Conservation (phyloP, 2,329 filamentous ascomycete species). For the Cylindrodendrum hubeiense region DNA sequence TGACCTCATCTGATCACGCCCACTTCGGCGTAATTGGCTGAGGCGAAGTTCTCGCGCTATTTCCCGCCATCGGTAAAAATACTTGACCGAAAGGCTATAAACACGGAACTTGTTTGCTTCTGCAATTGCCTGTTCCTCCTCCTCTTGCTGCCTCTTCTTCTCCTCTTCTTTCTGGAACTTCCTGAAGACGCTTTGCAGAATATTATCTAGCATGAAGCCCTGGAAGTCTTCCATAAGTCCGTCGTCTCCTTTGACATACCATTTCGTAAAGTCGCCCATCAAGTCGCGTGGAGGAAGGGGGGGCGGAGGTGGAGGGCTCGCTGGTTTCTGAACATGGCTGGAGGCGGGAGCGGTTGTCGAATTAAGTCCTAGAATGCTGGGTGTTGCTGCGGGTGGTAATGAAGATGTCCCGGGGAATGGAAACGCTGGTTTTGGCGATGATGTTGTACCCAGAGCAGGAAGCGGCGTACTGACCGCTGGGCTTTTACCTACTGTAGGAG, state of each 20-base stretch:
- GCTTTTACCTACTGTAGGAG: background rate
- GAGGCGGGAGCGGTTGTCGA: constrained; percentile 11
- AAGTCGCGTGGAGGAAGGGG: constrained; percentile 51
- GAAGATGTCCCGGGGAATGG: constrained; percentile 19
- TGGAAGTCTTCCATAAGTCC: constrained; percentile 66
- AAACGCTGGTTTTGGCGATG: constrained; percentile 28
- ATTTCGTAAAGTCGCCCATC: constrained; percentile 64
- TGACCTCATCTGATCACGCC: constrained; percentile 62
- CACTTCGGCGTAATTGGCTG: constrained; percentile 63
- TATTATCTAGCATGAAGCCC: constrained; percentile 57
- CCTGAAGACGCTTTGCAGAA: constrained; percentile 58
- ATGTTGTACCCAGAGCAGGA: background rate
- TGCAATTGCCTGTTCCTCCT: constrained; percentile 60
- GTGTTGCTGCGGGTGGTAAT: constrained; percentile 1
- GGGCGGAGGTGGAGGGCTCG: constrained; percentile 21
- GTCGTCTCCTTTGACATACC: constrained; percentile 66
- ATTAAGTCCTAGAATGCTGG: constrained; percentile 3
- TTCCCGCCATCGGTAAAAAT: constrained; percentile 68
- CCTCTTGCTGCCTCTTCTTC: constrained; percentile 58
- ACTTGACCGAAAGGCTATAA: constrained; percentile 65
- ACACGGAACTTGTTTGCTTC: constrained; percentile 62
- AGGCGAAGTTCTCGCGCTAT: constrained; percentile 62
- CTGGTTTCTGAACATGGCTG: constrained; percentile 19
- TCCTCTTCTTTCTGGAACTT: constrained; percentile 55
- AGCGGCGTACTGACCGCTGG: background rate